Conservation (phyloP, 2,329 filamentous ascomycete species). For the Nigrograna mackinnonii region DNA sequence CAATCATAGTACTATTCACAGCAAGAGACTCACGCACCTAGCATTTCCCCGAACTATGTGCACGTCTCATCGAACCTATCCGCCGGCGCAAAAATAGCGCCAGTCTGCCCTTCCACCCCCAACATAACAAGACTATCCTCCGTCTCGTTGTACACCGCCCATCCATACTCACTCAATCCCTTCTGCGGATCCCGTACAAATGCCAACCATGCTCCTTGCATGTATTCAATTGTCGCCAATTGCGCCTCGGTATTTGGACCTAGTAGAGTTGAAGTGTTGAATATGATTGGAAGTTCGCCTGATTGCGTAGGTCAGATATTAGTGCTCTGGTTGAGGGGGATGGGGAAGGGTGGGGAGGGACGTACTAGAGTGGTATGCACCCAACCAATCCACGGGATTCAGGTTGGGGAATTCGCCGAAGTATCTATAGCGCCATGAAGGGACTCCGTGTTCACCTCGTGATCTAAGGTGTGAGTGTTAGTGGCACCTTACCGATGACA, state of each 20-base stretch:
- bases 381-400: constrained; percentile 12
- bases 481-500: no score
- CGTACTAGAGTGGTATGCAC: constrained; percentile 14
- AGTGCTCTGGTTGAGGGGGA: background rate
- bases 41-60: no score
- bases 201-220: constrained; percentile 32
- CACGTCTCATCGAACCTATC: constrained; percentile 19
- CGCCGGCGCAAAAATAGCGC: constrained; percentile 34
- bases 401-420: constrained; percentile 16
- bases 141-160: constrained; percentile 18
- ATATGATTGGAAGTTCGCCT: background rate
- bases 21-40: no score
- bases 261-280: constrained; percentile 6
- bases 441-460: background rate
- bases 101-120: constrained; percentile 20
- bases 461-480: background rate
- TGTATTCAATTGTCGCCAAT: constrained; percentile 27
- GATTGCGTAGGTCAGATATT: no score
- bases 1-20: no score
- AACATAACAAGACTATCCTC: constrained; percentile 19
- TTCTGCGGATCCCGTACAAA: constrained; percentile 33
- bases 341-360: background rate
- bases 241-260: constrained; percentile 23
- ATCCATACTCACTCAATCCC: constrained; percentile 12
- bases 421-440: constrained; percentile 7